Base-by-base conservation (phyloP, 1,284 basidiomycete genomes). In the Malassezia cuniculi region DNA sequence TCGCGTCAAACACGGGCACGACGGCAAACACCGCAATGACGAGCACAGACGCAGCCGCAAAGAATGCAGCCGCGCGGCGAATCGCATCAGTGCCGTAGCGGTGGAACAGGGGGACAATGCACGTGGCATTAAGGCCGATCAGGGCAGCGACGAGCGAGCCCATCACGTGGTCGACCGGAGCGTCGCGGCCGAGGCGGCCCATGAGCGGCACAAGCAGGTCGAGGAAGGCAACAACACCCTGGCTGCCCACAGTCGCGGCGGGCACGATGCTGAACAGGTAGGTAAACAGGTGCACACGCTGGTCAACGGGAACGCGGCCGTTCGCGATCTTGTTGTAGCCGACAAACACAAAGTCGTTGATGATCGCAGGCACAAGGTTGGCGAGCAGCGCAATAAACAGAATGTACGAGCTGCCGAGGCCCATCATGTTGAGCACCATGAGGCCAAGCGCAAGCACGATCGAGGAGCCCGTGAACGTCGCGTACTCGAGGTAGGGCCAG, bases 161-260 rank as follows among this genome's bases (percentile, higher is more conserved):
- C 34, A 95, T 83, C 61, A 95, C 81, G 60, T 82, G 76, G 57
- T 97, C 90, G 1, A 79, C 79, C 0, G 89, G 45, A 3, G 45
- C 50, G 28, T 55, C 53, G 53, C 52, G 57, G 16, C 69, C 69
- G 53, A 62, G 60, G 51, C 71, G 36, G 60, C 79, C 68, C 47
- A 85, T 83, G 52, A 95, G 70, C 1, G 90, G 90, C 0, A 93
- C 85, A 58, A 97, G 93, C 12, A 95, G 80, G 47, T 90, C 57
- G 9, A 87, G 62, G 5, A 83, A 78, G 2, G 76, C 75, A 27
- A 76, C 72, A 36, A 81, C 69, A 16, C 85, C 70, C 62, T 89
- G 77, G 0, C 77, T 72, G 8, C 83, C 82, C 0, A 80, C 70
- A 2, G 79, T 65, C 17, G 85, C 67, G 0, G 83, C 79, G 3